A percentile compares a stretch with the other conserved stretches of the same genome.
Conservation (phyloP, 73 alveolate species). For the Tetrahymena malaccensis region DNA sequence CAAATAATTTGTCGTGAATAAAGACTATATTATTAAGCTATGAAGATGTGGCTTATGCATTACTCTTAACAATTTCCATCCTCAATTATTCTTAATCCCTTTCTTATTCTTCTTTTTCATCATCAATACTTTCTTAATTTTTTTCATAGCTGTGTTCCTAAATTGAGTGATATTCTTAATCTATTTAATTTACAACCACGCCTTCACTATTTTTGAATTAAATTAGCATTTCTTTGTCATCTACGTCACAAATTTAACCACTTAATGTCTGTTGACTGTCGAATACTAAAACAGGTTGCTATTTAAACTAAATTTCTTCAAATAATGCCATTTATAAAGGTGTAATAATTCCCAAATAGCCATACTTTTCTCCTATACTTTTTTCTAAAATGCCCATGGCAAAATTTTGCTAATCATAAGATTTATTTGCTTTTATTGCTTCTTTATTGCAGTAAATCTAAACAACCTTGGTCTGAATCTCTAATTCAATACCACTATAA, state of each 20-base stretch:
- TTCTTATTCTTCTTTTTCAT: background rate
- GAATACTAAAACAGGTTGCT: background rate
- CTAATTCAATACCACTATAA: background rate
- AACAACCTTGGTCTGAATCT: background rate
- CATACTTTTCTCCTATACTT: background rate
- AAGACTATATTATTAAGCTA: background rate
- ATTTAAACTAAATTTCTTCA: background rate
- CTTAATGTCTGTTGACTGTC: background rate
- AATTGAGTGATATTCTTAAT: background rate
- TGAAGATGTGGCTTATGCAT: background rate
- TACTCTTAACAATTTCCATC: background rate
- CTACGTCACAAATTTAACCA: background rate
- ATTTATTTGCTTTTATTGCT: background rate
- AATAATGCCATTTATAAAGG: background rate
- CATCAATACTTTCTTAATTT: background rate
- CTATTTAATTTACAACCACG: background rate
- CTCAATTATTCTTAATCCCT: background rate
- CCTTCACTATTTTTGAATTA: background rate
- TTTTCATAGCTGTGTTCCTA: background rate
- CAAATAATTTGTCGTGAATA: background rate
- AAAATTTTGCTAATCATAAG: background rate
- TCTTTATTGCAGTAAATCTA: background rate
- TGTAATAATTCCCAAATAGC: background rate
- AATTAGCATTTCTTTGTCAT: background rate
- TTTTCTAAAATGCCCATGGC: background rate